These are phyloP conservation scores for Mucor plumbeus DNA, from an alignment of 371 early-diverging fungal genomes.

Conservation along the genomic window DNA sequence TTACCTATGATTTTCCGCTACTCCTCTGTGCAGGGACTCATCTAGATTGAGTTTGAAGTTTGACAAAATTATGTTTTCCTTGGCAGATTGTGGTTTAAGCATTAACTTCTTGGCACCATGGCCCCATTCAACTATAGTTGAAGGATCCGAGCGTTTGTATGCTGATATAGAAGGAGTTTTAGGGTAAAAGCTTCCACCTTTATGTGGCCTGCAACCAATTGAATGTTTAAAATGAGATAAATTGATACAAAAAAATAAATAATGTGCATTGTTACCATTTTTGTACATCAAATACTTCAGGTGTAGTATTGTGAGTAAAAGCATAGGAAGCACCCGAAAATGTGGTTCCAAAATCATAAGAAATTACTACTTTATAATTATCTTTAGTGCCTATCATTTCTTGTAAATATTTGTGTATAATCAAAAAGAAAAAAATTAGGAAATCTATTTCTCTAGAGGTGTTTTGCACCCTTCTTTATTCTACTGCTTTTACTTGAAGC, in stretches of 20 bases:
- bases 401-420: not conserved
- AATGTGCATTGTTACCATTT: constrained; percentile 47
- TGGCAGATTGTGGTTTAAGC: constrained; percentile 53
- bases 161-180: constrained; percentile 55
- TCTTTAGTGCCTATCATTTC: constrained; percentile 17
- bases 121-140: constrained; percentile 54
- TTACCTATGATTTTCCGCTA: constrained; percentile 44
- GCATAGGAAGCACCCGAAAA: constrained; percentile 66
- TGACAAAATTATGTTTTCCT: constrained; percentile 54
- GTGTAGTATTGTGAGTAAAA: constrained; percentile 47
- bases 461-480: too few species aligned
- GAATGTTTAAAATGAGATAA: not conserved
- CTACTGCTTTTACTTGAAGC: constrained; percentile 5
- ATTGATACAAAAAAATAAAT: not conserved
- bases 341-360: constrained; percentile 59
- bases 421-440: not conserved
- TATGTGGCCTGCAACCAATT: constrained; percentile 51
- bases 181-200: constrained; percentile 57
- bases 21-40: constrained; percentile 44
- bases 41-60: constrained; percentile 63
- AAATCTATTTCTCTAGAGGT: too few species aligned
- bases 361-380: constrained; percentile 52
- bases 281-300: constrained; percentile 60
- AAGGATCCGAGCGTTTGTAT: constrained; percentile 44
- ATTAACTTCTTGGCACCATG: constrained; percentile 56